Percentiles rank a stretch among this genome's conserved stretches.
Evolutionary conservation across 1,284 basidiomycete species (phyloP).

Genomic region (Ustilago esculenta): DNA sequence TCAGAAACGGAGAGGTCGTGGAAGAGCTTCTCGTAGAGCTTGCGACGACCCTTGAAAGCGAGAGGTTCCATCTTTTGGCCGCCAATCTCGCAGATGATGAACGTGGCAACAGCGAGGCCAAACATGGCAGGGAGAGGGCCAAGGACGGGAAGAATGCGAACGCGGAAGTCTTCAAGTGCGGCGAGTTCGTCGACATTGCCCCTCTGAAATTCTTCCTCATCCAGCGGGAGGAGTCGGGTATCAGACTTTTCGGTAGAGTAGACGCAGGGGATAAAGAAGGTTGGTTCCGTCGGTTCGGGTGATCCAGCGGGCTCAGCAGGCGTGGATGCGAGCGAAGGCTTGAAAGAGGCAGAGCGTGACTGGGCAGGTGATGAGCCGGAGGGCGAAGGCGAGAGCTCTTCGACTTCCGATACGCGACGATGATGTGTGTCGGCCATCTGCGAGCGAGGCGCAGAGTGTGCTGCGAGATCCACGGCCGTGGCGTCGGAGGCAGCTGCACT

Average conservation of each 20-base stretch:
- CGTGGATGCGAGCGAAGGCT: conserved; percentile 16
- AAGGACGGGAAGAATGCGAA: conserved; percentile 86
- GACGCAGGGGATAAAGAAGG: conserved; percentile 70
- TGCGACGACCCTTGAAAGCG: conserved; percentile 56
- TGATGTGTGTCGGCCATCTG: conserved; percentile 8
- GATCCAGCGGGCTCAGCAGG: conserved; percentile 5
- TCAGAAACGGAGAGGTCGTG: conserved; percentile 40
- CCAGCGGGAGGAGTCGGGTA: conserved; percentile 82
- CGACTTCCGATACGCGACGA: conserved; percentile 30
- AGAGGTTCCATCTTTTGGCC: conserved; percentile 61
- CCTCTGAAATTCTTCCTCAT: conserved; percentile 90
- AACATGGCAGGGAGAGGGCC: conserved; percentile 70
- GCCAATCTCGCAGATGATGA: conserved; percentile 63
- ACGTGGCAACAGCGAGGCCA: conserved; percentile 62
- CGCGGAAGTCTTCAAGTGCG: conserved; percentile 91
- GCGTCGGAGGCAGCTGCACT: conserved; percentile 42
- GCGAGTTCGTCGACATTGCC: conserved; percentile 90
- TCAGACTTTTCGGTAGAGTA: conserved; percentile 94
- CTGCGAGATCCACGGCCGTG: conserved; percentile 33
- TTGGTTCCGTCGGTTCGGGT: conserved; percentile 16
- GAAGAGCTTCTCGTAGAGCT: conserved; percentile 59
- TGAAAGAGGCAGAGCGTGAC: conserved; percentile 32
- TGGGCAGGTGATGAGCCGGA: conserved; percentile 32
- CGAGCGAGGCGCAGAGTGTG: conserved; percentile 19
- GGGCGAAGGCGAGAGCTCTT: conserved; percentile 40